Base-by-base conservation (phyloP, 257 asterid species). In the Nicotiana paniculata region DNA sequence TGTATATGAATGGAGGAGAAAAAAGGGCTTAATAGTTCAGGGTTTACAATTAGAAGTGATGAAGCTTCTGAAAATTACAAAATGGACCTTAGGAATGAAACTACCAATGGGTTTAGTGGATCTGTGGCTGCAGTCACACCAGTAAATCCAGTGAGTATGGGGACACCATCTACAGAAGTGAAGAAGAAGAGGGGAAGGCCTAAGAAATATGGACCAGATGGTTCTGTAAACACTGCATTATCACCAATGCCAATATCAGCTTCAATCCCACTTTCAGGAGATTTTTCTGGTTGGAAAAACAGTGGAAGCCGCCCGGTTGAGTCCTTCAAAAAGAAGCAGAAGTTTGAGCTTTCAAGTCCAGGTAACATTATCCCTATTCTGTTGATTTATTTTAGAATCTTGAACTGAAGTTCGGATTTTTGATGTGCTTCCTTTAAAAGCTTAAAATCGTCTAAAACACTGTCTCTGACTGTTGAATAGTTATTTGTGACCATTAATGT, bases 211-310 rank as follows among this genome's bases (percentile, higher is more conserved):
- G 92, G 88, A 64, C 84, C 84, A 30, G 97, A 89, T 87, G 99
- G 96, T 24, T 72, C 79, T 72, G 51, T 46, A 21, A 78, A 7
- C 9, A 82, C 85, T 83, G 93, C 99, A 86, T 86, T 94, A 87
- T 96, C 99, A 0, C 99, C 99, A 48, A 96, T 94, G 98, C 98
- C 99, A 6, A 93, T 96, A 68, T 96, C 99, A 10, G 98, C 97
- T 55, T 94, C 99, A 76, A 91, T 96, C 84, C 98, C 99, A 26
- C 89, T 96, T 55, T 46, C 97, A 3, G 97, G 97, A 18, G 97
- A 96, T 61, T 94, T 86, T 85, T 85, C 96, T 1, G 86, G 85
- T 35, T 96, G 96, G 97, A 91, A 90, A 78, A 94, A 84, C 72
- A 86, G 89, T 85, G 78, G 86, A 6, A 88, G 83, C 43, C 84